A percentile compares a stretch with the other conserved stretches of the same genome.
phyloP scores from a whole-genome alignment of 495 filamentous ascomycete species.

The Bacidia gigantensis region DNA sequence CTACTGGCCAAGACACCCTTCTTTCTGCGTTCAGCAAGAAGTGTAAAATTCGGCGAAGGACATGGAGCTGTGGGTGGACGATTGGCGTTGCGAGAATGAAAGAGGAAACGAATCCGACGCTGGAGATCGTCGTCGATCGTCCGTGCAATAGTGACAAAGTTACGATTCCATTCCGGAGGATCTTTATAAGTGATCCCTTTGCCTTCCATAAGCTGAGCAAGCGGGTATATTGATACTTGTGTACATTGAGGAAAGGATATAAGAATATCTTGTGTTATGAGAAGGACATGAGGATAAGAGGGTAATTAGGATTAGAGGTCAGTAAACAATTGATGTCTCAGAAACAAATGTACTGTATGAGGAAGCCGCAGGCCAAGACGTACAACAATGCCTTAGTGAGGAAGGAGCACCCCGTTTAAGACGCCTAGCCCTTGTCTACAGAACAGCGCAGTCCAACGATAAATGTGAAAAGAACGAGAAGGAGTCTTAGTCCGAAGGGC shows the following conservation, averaged over 20 bases:
- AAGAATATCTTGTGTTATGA: neutral
- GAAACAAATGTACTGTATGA: no score
- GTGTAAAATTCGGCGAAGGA: slow-evolving; percentile 7
- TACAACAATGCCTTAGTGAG: no score
- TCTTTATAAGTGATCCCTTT: slow-evolving; percentile 4
- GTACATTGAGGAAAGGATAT: neutral
- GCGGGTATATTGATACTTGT: neutral
- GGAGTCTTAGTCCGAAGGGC: no score
- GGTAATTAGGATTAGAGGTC: neutral
- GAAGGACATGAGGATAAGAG: neutral
- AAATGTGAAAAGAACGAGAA: no score
- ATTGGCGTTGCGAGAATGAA: slow-evolving; percentile 12
- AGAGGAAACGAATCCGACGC: slow-evolving; percentile 14
- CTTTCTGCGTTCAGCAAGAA: neutral
- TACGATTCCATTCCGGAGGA: slow-evolving; percentile 8
- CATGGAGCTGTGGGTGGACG: slow-evolving; percentile 13
- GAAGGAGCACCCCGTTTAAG: no score
- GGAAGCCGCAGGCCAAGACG: no score
- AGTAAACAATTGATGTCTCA: neutral
- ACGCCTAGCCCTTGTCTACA: no score
- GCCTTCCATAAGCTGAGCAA: slow-evolving; percentile 9
- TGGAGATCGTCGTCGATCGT: slow-evolving; percentile 12
- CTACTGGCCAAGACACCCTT: neutral
- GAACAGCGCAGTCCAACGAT: no score
- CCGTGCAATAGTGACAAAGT: slow-evolving; percentile 1